These are phyloP conservation scores for Ammopiptanthus mongolicus DNA, from an alignment of 306 rosid genomes.

Conservation along the genomic window DNA sequence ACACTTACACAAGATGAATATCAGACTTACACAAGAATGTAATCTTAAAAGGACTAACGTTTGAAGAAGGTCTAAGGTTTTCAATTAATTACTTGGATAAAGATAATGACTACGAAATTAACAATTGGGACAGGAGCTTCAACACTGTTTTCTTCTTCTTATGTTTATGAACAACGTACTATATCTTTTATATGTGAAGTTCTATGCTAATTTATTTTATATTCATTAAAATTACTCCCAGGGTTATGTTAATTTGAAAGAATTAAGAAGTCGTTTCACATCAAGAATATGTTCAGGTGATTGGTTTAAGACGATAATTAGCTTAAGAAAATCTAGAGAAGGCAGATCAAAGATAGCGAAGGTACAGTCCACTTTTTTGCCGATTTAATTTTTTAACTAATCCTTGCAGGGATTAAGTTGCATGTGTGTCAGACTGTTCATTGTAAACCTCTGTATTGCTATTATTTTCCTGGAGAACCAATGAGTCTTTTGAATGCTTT, in stretches of 20 bases:
- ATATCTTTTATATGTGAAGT: neutral
- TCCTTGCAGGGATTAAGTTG: neutral
- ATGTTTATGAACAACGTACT: neutral
- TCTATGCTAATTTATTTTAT: constrained; percentile 15
- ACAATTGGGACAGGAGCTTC: neutral
- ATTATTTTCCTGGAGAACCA: neutral
- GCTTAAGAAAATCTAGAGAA: constrained; percentile 46
- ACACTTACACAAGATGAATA: neutral
- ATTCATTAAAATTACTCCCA: constrained; percentile 18
- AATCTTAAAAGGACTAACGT: neutral
- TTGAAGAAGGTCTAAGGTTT: neutral
- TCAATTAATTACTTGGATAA: neutral
- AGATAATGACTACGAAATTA: neutral
- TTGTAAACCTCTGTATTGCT: neutral
- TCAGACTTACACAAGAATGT: neutral
- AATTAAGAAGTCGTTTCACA: constrained; percentile 15
- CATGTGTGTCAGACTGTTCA: neutral
- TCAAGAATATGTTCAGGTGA: constrained; percentile 62
- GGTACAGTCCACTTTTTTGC: constrained; percentile 34
- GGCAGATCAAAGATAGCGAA: constrained; percentile 48
- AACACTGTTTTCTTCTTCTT: neutral
- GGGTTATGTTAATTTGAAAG: constrained; percentile 33
- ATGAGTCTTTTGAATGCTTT: neutral
- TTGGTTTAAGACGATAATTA: constrained; percentile 60
- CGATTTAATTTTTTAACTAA: neutral